Base-by-base conservation (phyloP, 306 rosid species). In the Vigna reflexopilosa region DNA sequence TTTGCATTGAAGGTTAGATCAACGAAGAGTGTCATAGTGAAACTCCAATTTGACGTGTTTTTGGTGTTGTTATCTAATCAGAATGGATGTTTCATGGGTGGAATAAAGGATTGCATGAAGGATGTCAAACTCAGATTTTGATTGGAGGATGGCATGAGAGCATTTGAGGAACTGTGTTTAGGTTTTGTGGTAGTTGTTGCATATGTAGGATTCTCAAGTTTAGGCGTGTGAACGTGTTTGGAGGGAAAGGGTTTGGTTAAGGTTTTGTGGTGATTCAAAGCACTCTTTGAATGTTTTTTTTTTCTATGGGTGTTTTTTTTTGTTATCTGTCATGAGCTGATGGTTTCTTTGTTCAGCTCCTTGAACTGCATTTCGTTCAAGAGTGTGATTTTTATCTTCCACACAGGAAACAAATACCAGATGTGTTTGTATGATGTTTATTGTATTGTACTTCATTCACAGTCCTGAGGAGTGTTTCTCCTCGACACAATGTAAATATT, bases 261-360 rank as follows among this genome's bases (percentile, higher is more conserved):
- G 74, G 80, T 71, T 79, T 15, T 72, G 40, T 76, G 66, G 59
- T 80, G 40, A 20, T 80, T 86, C 86, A 87, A 87, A 87, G 69
- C 49, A 66, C 87, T 87, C 87, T 83, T 89, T 88, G 91, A 86
- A 73, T 30, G 19, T 34, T 26, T 26, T 26, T 77, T 86, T 81
- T 72, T 70, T 62, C 17, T 70, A 42, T 42, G 72, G 54, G 54
- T 61, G 82, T 48, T 78, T 80, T 73, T 44, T 67, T 74, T 70
- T 51, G 77, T 61, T 61, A 38, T 15, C 78, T 72, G 22, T 80
- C 36, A 26, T 80, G 73, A 79, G 83, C 55, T 85, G 89, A 75
- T 38, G 48, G 73, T 55, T 59, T 62, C 20, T 40, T 14, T 45
- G 14, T 82, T 67, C 67, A 72, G 86, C 81, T 76, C 72, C 67